Conservation (phyloP, 2,329 filamentous ascomycete genomes). For the Dothideomycetidae sp. region DNA sequence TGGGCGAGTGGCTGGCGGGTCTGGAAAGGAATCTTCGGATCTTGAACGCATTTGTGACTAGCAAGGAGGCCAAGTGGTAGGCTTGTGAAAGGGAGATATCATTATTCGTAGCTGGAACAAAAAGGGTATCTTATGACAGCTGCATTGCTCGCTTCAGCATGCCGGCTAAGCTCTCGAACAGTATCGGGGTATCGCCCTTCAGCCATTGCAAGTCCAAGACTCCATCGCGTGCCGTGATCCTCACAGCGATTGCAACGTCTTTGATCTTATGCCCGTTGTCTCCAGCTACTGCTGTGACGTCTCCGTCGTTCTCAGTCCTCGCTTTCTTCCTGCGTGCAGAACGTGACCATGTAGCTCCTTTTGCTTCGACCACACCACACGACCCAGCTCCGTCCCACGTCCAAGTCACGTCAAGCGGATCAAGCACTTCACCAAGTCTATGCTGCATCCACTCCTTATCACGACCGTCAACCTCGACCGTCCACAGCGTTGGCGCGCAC, state of each 20-base stretch:
- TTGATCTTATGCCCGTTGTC: constrained; percentile 19
- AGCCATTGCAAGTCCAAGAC: constrained; percentile 50
- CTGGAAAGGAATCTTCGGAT: constrained; percentile 69
- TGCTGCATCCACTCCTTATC: constrained; percentile 18
- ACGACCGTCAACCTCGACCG: constrained; percentile 28
- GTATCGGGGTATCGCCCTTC: constrained; percentile 54
- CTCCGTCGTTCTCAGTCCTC: constrained; percentile 5
- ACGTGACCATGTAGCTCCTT: constrained; percentile 66
- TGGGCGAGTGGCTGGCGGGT: constrained; percentile 59
- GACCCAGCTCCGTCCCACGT: constrained; percentile 41
- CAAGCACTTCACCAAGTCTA: constrained; percentile 36
- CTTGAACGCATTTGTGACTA: constrained; percentile 48
- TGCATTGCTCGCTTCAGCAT: constrained; percentile 45
- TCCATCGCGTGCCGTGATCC: constrained; percentile 24
- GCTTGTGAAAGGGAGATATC: constrained; percentile 2
- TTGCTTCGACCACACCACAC: constrained; percentile 47
- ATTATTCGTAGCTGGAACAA: neutral
- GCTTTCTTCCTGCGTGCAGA: constrained; percentile 51
- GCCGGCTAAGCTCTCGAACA: constrained; percentile 81
- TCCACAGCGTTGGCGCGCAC: constrained; percentile 34
- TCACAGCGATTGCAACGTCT: constrained; percentile 28
- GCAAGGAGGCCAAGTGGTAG: constrained; percentile 33
- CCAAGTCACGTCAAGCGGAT: constrained; percentile 49
- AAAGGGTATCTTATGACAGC: constrained; percentile 1
- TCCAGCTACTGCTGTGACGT: constrained; percentile 24